Evolutionary conservation across 495 filamentous ascomycete species (phyloP).

Genomic region (Parmelia sp.): DNA sequence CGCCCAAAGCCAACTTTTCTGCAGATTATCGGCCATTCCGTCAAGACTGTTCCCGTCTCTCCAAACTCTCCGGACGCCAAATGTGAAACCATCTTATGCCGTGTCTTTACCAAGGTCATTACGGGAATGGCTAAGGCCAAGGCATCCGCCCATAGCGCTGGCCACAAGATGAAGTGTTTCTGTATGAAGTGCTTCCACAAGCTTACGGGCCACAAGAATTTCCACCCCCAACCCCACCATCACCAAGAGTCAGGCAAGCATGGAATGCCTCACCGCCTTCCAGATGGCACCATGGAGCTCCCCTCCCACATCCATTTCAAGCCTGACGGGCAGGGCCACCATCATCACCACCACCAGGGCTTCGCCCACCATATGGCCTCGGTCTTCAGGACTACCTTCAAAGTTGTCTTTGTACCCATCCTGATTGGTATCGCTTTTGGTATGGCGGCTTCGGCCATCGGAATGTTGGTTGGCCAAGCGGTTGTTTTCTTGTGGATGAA

Average conservation of each 20-base stretch:
- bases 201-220: slow-evolving; percentile 15
- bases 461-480: slow-evolving; percentile 48
- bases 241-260: slow-evolving; percentile 7
- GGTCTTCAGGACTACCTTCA: slow-evolving; percentile 24
- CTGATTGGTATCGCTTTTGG: slow-evolving; percentile 46
- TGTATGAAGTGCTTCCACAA: slow-evolving; percentile 25
- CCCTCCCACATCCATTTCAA: slow-evolving; percentile 29
- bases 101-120: slow-evolving; percentile 25
- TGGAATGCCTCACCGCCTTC: slow-evolving; percentile 15
- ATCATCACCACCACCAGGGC: slow-evolving; percentile 35
- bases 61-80: slow-evolving; percentile 21
- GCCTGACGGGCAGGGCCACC: slow-evolving; percentile 29
- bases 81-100: slow-evolving; percentile 27
- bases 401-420: slow-evolving; percentile 46
- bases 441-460: slow-evolving; percentile 45
- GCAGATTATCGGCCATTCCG: slow-evolving; percentile 20
- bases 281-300: slow-evolving; percentile 20
- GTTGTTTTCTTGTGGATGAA: slow-evolving; percentile 46
- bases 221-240: slow-evolving; percentile 13
- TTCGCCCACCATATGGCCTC: slow-evolving; percentile 26
- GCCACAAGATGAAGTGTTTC: slow-evolving; percentile 25
- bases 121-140: slow-evolving; percentile 22
- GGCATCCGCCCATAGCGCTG: slow-evolving; percentile 20
- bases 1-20: background rate
- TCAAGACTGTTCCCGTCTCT: slow-evolving; percentile 16